phyloP scores from a whole-genome alignment of 495 filamentous ascomycete species.

The Cercophora sp. region DNA sequence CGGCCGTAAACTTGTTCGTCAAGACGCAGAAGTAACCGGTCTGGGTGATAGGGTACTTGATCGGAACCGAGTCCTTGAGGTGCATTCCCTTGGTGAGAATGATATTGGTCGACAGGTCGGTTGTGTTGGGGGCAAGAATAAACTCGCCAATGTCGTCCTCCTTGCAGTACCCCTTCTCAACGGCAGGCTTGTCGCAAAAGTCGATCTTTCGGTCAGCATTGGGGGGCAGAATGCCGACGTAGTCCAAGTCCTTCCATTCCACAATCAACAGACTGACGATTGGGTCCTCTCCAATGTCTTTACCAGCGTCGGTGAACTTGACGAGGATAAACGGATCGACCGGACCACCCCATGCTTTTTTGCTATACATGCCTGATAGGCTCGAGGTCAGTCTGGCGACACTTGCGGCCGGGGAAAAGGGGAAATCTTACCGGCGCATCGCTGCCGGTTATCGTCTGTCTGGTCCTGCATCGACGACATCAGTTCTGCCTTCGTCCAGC shows the following conservation, averaged over 20 bases:
- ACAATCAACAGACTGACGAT: conserved; percentile 85
- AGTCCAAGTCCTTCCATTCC: conserved; percentile 81
- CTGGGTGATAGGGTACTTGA: conserved; percentile 77
- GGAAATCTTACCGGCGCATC: conserved; percentile 61
- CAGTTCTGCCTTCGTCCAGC: background rate
- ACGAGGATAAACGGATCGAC: conserved; percentile 84
- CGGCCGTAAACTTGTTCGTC: conserved; percentile 61
- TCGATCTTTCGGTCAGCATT: conserved; percentile 54
- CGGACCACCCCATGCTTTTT: conserved; percentile 80
- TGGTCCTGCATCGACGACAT: conserved; percentile 52
- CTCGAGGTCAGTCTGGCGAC: background rate
- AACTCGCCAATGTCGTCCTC: conserved; percentile 75
- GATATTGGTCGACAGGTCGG: conserved; percentile 57
- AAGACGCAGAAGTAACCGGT: conserved; percentile 97
- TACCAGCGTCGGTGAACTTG: conserved; percentile 65
- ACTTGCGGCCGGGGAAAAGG: background rate
- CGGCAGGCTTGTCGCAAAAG: conserved; percentile 68
- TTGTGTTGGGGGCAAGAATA: conserved; percentile 71
- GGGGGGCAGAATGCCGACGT: conserved; percentile 59
- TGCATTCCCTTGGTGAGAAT: conserved; percentile 79
- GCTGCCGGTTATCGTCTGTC: conserved; percentile 70
- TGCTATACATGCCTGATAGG: conserved; percentile 81
- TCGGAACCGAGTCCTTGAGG: conserved; percentile 65
- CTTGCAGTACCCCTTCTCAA: conserved; percentile 68
- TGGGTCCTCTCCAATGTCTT: conserved; percentile 58